A percentile compares a stretch with the other conserved stretches of the same genome.
phyloP scores from a whole-genome alignment of 2,329 filamentous ascomycete genomes.

The Ilyonectria sp. region DNA sequence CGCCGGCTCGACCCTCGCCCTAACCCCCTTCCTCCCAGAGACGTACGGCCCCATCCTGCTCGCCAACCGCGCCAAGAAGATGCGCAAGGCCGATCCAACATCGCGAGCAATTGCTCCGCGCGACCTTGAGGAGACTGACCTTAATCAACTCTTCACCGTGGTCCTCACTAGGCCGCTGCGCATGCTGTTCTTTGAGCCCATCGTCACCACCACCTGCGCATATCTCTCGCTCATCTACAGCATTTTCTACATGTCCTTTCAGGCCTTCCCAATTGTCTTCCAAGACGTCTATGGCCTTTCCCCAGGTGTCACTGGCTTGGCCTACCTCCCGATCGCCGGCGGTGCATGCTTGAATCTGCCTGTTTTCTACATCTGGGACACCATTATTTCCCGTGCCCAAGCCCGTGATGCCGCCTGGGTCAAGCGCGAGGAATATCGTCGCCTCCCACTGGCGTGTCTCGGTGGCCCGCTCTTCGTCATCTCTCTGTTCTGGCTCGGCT shows the following conservation, averaged over 20 bases:
- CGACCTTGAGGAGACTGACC: slow-evolving; percentile 73
- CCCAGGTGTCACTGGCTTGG: slow-evolving; percentile 75
- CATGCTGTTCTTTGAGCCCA: slow-evolving; percentile 81
- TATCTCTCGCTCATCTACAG: slow-evolving; percentile 81
- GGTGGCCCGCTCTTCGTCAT: slow-evolving; percentile 76
- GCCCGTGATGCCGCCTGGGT: slow-evolving; percentile 69
- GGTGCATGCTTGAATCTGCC: slow-evolving; percentile 72
- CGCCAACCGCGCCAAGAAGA: slow-evolving; percentile 67
- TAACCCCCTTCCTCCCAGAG: slow-evolving; percentile 76
- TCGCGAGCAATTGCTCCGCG: slow-evolving; percentile 69
- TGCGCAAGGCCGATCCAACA: slow-evolving; percentile 70
- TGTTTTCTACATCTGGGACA: slow-evolving; percentile 78
- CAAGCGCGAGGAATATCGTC: slow-evolving; percentile 74
- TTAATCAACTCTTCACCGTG: slow-evolving; percentile 74
- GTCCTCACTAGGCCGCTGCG: slow-evolving; percentile 79
- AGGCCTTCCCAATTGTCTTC: slow-evolving; percentile 82
- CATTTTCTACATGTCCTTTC: slow-evolving; percentile 80
- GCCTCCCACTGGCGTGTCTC: slow-evolving; percentile 79
- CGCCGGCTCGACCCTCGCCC: slow-evolving; percentile 72
- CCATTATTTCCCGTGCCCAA: slow-evolving; percentile 68
- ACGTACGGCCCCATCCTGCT: slow-evolving; percentile 74
- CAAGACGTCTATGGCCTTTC: slow-evolving; percentile 73
- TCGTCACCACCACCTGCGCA: slow-evolving; percentile 78
- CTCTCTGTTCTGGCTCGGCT: slow-evolving; percentile 75
- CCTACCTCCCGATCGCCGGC: slow-evolving; percentile 78